These are phyloP conservation scores for Ustilago shanxiensis DNA, from an alignment of 1,284 basidiomycete species.

Conservation along the genomic window DNA sequence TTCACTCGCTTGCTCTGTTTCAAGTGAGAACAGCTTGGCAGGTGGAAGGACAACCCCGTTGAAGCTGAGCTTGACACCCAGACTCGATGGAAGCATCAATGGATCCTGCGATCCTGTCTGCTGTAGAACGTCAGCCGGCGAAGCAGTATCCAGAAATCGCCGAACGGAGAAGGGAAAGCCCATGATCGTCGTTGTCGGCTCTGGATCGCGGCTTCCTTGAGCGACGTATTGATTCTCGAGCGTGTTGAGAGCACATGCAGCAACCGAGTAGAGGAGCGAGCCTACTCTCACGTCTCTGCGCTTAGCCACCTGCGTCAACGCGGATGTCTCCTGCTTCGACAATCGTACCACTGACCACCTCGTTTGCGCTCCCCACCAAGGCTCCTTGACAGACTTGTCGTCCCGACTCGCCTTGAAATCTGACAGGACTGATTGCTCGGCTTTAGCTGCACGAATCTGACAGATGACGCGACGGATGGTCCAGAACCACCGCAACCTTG, in stretches of 20 bases:
- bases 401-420: conserved; percentile 38
- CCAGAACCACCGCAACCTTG: conserved; percentile 51
- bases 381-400: conserved; percentile 18
- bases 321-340: conserved; percentile 17
- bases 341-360: conserved; percentile 40
- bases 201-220: background rate
- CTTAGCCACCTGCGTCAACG: conserved; percentile 34
- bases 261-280: conserved; percentile 39
- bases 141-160: conserved; percentile 22
- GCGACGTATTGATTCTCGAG: conserved; percentile 18
- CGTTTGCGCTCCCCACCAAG: conserved; percentile 50
- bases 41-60: conserved; percentile 38
- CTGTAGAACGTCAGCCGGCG: conserved; percentile 22
- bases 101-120: conserved; percentile 15
- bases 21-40: conserved; percentile 39
- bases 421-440: conserved; percentile 28
- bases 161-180: conserved; percentile 48
- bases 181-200: conserved; percentile 38
- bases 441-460: conserved; percentile 29
- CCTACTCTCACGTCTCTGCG: conserved; percentile 41
- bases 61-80: conserved; percentile 43
- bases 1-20: background rate
- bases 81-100: conserved; percentile 24
- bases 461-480: conserved; percentile 37
- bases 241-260: conserved; percentile 47